phyloP scores from a whole-genome alignment of 2,329 filamentous ascomycete species.

The Ophiostoma angusticollis region DNA sequence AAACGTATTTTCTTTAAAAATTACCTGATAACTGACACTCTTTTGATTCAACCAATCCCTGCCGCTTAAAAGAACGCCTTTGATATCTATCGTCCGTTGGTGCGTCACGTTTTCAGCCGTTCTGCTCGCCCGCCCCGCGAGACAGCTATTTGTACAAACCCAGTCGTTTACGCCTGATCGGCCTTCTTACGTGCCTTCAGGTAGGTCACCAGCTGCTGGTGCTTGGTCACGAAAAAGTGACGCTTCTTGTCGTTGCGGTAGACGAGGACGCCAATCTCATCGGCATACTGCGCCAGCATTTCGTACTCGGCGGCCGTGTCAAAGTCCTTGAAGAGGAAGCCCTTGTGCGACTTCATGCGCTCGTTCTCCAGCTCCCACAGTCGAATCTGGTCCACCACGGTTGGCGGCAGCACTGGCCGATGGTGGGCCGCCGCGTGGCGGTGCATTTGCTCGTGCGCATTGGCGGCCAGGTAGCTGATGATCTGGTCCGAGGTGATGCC shows the following conservation, averaged over 20 bases:
- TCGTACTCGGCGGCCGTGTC: constrained; percentile 56
- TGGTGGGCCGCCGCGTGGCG: constrained; percentile 45
- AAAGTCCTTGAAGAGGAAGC: constrained; percentile 87
- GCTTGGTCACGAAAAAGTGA: constrained; percentile 83
- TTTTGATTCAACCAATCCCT: too few relatives aligned
- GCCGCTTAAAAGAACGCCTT: too few relatives aligned
- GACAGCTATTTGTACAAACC: too few relatives aligned
- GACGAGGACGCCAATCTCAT: constrained; percentile 77
- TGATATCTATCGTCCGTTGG: too few relatives aligned
- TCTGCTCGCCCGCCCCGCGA: too few relatives aligned
- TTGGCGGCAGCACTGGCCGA: constrained; percentile 73
- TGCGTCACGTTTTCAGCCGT: too few relatives aligned
- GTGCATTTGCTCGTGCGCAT: constrained; percentile 91
- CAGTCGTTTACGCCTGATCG: too few relatives aligned
- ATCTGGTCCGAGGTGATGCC: constrained; percentile 95
- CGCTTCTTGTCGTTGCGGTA: constrained; percentile 72
- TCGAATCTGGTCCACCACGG: constrained; percentile 92
- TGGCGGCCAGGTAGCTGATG: constrained; percentile 79
- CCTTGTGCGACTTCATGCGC: constrained; percentile 70
- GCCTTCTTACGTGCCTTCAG: constrained; percentile 52
- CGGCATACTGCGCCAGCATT: constrained; percentile 63
- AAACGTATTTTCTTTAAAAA: too few relatives aligned
- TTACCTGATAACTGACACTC: too few relatives aligned
- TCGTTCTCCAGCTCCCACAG: constrained; percentile 97
- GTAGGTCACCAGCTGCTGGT: constrained; percentile 79